A percentile compares a stretch with the other conserved stretches of the same genome.
Evolutionary conservation across 768 basidiomycete genomes (phyloP).

Genomic region (Pilatotrama ljubarskyi): DNA sequence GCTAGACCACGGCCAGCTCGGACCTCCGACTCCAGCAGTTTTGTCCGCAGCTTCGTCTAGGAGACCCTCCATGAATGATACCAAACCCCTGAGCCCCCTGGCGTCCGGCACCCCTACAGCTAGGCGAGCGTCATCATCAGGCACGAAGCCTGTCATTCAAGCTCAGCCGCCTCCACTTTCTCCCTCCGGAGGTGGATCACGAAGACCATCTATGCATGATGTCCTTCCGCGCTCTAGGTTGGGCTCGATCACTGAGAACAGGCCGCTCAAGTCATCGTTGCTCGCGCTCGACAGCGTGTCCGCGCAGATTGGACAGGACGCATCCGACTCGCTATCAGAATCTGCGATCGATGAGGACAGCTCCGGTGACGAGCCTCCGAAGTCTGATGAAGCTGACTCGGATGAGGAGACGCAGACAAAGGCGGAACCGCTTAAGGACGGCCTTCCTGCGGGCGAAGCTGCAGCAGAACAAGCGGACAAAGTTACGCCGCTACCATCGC

Average conservation of each 20-base stretch:
- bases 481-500: slow-evolving; percentile 13
- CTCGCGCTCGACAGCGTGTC: slow-evolving; percentile 25
- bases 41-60: slow-evolving; percentile 51
- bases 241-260: slow-evolving; percentile 17
- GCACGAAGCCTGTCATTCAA: background rate
- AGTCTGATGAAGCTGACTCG: background rate
- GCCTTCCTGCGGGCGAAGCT: background rate
- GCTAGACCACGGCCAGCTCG: slow-evolving; percentile 84
- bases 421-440: background rate
- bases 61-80: slow-evolving; percentile 30
- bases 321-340: slow-evolving; percentile 51
- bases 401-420: background rate
- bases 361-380: slow-evolving; percentile 24
- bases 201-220: slow-evolving; percentile 25
- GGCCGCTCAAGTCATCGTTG: slow-evolving; percentile 16
- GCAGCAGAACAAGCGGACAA: slow-evolving; percentile 1
- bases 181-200: slow-evolving; percentile 3
- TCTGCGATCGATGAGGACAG: slow-evolving; percentile 51
- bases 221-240: slow-evolving; percentile 11
- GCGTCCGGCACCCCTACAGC: slow-evolving; percentile 4
- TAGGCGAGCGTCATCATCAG: slow-evolving; percentile 8
- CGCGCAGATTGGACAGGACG: slow-evolving; percentile 31
- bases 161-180: background rate
- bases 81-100: slow-evolving; percentile 18
- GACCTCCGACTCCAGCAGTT: slow-evolving; percentile 58